A percentile compares a stretch with the other conserved stretches of the same genome.
Evolutionary conservation across 176 grass and related monocot species (phyloP).

Genomic region (Raddia distichophylla): DNA sequence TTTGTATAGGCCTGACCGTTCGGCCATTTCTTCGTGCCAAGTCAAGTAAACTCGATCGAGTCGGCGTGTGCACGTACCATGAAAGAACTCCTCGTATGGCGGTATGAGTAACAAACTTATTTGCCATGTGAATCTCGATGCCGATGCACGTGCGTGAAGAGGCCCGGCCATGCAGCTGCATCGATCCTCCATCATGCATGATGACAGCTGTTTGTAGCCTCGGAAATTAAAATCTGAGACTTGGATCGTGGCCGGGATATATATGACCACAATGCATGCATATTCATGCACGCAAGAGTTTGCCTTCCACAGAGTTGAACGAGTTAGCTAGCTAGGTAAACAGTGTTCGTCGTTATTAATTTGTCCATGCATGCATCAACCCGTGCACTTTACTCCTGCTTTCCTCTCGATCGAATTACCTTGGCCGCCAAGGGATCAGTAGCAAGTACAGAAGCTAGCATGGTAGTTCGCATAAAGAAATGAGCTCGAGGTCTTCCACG

Average conservation of each 20-base stretch:
- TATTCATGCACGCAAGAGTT: neutral
- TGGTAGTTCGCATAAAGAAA: neutral
- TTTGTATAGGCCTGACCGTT: slow-evolving; percentile 17
- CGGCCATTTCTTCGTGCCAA: neutral
- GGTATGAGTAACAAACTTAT: neutral
- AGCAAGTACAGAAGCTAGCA: neutral
- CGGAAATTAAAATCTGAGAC: neutral
- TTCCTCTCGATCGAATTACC: neutral
- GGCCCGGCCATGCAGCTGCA: neutral
- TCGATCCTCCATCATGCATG: neutral
- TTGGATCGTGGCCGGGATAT: neutral
- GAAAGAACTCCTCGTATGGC: neutral
- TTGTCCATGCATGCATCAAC: neutral
- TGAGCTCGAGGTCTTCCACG: neutral
- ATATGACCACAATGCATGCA: no score
- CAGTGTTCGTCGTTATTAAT: neutral
- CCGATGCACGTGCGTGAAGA: slow-evolving; percentile 10
- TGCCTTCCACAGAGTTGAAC: no score
- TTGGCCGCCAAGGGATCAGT: neutral
- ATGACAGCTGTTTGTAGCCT: neutral
- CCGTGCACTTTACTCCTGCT: neutral
- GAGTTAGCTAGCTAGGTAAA: slow-evolving; percentile 6
- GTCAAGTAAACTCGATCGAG: neutral
- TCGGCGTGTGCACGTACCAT: neutral
- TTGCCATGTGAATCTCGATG: slow-evolving; percentile 9